Evolutionary conservation across 352 stramenopile genomes (phyloP).

Genomic region (Peronospora destructor): DNA sequence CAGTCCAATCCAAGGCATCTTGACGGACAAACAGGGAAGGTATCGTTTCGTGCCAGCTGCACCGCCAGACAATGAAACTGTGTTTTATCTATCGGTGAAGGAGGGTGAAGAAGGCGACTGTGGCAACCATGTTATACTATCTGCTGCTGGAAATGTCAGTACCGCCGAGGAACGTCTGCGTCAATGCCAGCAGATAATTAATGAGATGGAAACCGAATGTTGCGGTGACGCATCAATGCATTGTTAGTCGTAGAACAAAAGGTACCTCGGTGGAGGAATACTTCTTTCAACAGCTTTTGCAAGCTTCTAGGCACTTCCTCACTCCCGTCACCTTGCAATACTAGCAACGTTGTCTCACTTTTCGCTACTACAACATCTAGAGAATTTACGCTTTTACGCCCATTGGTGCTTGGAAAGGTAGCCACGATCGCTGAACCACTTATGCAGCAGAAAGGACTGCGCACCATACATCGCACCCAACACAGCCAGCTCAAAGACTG

Average conservation of each 20-base stretch:
- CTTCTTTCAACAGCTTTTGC: conserved; percentile 16
- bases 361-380: neutral
- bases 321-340: conserved; percentile 6
- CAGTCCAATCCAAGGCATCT: conserved; percentile 50
- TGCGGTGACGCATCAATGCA: conserved; percentile 2
- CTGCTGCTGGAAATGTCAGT: conserved; percentile 10
- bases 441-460: conserved; percentile 75
- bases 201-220: conserved; percentile 29
- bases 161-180: conserved; percentile 11
- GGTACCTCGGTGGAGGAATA: conserved; percentile 10
- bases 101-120: neutral
- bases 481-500: conserved; percentile 53
- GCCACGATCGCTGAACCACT: conserved; percentile 78
- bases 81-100: conserved; percentile 32
- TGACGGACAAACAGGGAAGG: conserved; percentile 35
- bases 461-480: conserved; percentile 64
- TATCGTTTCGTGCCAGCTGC: conserved; percentile 34
- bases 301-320: conserved; percentile 7
- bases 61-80: neutral
- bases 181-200: conserved; percentile 30
- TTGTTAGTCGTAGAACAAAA: conserved; percentile 9
- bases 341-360: conserved; percentile 1
- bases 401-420: conserved; percentile 66
- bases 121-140: conserved; percentile 23
- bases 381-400: conserved; percentile 32